Base-by-base conservation (phyloP, 257 asterid species). In the Capsicum chinense region DNA sequence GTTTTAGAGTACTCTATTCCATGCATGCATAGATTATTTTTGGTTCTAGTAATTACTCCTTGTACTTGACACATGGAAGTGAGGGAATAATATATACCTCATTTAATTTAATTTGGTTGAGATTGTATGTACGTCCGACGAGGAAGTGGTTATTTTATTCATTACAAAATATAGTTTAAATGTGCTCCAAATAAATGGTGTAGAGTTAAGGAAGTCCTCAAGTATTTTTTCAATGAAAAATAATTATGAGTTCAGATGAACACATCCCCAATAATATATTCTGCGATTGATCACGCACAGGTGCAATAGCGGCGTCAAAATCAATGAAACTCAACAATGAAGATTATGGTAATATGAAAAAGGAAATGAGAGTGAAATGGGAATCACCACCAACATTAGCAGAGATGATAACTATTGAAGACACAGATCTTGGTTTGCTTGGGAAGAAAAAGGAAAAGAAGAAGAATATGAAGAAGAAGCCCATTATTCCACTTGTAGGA, bases 401-500 rank as follows among this genome's bases (percentile, higher is more conserved):
- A 3, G 88, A 93, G 17, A 83, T 91, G 79, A 78, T 93, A 90
- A 85, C 82, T 1, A 8, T 70, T 16, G 85, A 76, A 78, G 88
- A 86, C 19, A 91, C 86, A 19, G 83, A 66, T 26, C 85, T 89
- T 58, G 87, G 85, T 9, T 44, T 85, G 86, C 78, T 84, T 74
- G 93, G 89, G 54, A 88, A 70, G 86, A 88, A 79, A 74, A 85
- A 83, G 60, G 81, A 62, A 14, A 88, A 89, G 79, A 81, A 83
- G 80, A 92, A 86, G 14, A 57, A 47, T 8, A 44, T 13, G 88
- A 94, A 93, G 80, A 92, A 90, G 91, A 95, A 95, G 90, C 97
- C 97, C 0, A 92, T 93, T 4, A 89, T 95, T 81, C 98, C 98
- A 44, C 90, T 95, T 1, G 87, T 95, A 14, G 95, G 92, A 50